These are phyloP conservation scores for Carex parvula DNA, from an alignment of 176 grass and related monocot genomes.

Conservation along the genomic window DNA sequence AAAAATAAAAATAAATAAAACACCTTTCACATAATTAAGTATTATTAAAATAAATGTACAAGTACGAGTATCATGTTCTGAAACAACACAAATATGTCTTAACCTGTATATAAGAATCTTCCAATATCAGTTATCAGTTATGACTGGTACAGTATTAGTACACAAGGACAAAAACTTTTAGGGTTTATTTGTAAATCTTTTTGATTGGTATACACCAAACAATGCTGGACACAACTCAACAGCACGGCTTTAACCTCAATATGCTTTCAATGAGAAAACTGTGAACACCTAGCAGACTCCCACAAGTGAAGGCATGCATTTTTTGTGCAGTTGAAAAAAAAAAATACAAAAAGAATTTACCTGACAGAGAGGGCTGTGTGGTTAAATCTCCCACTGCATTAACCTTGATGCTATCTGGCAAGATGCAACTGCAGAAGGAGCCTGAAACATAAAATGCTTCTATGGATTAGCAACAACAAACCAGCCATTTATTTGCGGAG, in stretches of 20 bases:
- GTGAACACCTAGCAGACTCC: background rate
- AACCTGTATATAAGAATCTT: background rate
- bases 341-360: slow-evolving; percentile 28
- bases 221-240: background rate
- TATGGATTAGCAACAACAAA: background rate
- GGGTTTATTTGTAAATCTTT: background rate
- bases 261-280: slow-evolving; percentile 1
- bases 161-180: background rate
- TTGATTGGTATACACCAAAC: too few relatives aligned
- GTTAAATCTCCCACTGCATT: slow-evolving; percentile 52
- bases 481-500: background rate
- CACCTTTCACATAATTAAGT: background rate
- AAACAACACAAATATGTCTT: background rate
- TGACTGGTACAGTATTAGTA: background rate
- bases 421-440: slow-evolving; percentile 77
- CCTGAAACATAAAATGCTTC: slow-evolving; percentile 38
- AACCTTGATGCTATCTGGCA: slow-evolving; percentile 77
- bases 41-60: background rate
- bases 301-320: background rate
- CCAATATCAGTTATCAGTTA: background rate
- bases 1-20: slow-evolving; percentile 2
- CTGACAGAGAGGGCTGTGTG: slow-evolving; percentile 42
- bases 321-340: background rate
- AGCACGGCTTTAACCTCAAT: background rate
- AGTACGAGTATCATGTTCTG: background rate